Evolutionary conservation across 441 rosid genomes (phyloP).

Genomic region (Bruguiera hainesii): DNA sequence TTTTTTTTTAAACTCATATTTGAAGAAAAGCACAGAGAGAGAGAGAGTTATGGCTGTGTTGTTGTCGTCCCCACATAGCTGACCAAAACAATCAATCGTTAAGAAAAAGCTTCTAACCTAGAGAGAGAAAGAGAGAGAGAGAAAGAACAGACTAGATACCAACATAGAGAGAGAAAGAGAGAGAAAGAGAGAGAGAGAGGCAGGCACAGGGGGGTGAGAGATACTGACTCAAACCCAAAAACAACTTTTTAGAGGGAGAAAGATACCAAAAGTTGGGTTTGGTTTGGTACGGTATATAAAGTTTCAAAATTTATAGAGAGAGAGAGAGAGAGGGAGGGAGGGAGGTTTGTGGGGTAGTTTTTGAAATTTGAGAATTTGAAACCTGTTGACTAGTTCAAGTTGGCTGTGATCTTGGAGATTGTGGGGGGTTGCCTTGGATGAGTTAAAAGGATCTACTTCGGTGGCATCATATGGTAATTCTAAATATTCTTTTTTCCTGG

Average conservation of each 20-base stretch:
- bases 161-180: not conserved
- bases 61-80: conserved; percentile 4
- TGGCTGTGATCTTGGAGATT: conserved; percentile 1
- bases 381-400: not conserved
- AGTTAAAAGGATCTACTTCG: conserved; percentile 20
- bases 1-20: no score
- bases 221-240: not conserved
- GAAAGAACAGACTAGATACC: not conserved
- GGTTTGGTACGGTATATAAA: not conserved
- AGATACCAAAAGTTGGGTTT: not conserved
- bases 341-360: conserved; percentile 5
- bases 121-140: not conserved
- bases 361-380: conserved; percentile 13
- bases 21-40: not conserved
- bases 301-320: not conserved
- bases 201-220: not conserved
- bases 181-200: not conserved
- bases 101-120: not conserved
- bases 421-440: conserved; percentile 22
- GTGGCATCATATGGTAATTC: conserved; percentile 33
- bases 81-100: conserved; percentile 5
- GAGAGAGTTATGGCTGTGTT: not conserved
- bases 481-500: not conserved
- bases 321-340: conserved; percentile 6
- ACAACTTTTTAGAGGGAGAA: conserved; percentile 3